Conservation (phyloP, 2,329 filamentous ascomycete species). For the Xylariaceae sp. region DNA sequence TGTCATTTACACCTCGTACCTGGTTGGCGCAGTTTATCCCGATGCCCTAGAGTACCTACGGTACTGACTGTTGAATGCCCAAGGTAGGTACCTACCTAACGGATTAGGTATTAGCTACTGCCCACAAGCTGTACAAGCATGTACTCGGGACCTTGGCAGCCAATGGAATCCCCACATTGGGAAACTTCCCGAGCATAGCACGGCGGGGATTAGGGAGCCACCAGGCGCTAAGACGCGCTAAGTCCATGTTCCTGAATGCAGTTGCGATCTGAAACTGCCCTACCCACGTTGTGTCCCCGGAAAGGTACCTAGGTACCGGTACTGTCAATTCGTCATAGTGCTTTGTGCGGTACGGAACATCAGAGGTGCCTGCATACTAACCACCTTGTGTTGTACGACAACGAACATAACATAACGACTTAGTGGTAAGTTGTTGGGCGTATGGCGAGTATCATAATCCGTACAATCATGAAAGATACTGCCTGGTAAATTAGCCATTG, state of each 20-base stretch:
- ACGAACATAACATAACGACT: too few relatives aligned
- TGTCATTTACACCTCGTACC: too few relatives aligned
- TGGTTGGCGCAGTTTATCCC: too few relatives aligned
- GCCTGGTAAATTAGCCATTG: conserved; percentile 4
- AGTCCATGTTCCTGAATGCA: background rate
- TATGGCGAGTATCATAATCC: too few relatives aligned
- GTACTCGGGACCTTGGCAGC: background rate
- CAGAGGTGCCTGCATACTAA: too few relatives aligned
- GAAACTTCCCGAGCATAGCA: conserved; percentile 14
- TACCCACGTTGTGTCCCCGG: background rate
- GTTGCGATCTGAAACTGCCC: background rate
- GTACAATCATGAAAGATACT: background rate
- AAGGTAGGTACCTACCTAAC: too few relatives aligned
- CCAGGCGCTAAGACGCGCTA: conserved; percentile 9
- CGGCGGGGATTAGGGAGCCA: conserved; percentile 1
- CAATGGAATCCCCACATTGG: conserved; percentile 15
- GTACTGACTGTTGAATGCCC: too few relatives aligned
- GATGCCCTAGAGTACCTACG: too few relatives aligned
- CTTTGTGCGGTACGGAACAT: too few relatives aligned
- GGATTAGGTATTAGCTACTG: too few relatives aligned
- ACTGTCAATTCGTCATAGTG: too few relatives aligned
- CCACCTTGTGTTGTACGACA: too few relatives aligned
- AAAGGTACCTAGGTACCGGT: background rate
- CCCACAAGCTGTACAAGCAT: background rate
- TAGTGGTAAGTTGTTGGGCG: background rate